Base-by-base conservation (phyloP, 2,329 filamentous ascomycete genomes). In the Stagonosporopsis rhizophila region DNA sequence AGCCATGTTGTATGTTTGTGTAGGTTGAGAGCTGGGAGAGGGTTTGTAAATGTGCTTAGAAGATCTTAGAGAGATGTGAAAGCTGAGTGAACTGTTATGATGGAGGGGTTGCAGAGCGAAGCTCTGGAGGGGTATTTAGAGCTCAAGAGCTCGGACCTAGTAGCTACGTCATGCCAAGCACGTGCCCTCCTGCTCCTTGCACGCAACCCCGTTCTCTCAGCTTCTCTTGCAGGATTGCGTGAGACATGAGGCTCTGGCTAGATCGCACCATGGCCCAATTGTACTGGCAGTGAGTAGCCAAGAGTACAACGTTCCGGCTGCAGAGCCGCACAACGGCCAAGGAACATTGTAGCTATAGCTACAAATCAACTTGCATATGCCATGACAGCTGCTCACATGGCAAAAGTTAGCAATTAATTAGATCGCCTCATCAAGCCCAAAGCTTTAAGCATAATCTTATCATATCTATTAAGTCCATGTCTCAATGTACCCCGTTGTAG, bases 71-170 rank as follows among this genome's bases (percentile, higher is more conserved):
- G 30, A 48, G 51, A 44, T 30, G 48, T 55, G 52, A 50, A 19
- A 52, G 44, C 42, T 46, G 44, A 42, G 39, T 52, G 52, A 54
- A 39, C 53, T 35, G 52, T 45, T 47, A 39, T 51, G 39, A 60
- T 15, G 59, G 51, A 62, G 68, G 64, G 67, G 58, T 63, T 48
- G 35, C 59, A 61, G 49, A 23, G 39, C 28, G 47, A 48, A 59
- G 67, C 66, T 71, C 66, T 72, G 64, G 71, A 73, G 72, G 70
- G 70, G 71, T 65, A 66, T 62, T 64, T 65, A 70, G 65, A 66
- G 63, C 66, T 65, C 42, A 35, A 56, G 62, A 65, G 65, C 60
- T 63, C 60, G 56, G 65, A 59, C 60, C 61, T 45, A 27, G 32
- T 48, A 5, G 41, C 39, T 71, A 72, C 71, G 70, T 73, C 70